Percentiles rank a stretch among this genome's conserved stretches.
phyloP scores from a whole-genome alignment of 1,284 basidiomycete species.

The Dichomitus squalens region DNA sequence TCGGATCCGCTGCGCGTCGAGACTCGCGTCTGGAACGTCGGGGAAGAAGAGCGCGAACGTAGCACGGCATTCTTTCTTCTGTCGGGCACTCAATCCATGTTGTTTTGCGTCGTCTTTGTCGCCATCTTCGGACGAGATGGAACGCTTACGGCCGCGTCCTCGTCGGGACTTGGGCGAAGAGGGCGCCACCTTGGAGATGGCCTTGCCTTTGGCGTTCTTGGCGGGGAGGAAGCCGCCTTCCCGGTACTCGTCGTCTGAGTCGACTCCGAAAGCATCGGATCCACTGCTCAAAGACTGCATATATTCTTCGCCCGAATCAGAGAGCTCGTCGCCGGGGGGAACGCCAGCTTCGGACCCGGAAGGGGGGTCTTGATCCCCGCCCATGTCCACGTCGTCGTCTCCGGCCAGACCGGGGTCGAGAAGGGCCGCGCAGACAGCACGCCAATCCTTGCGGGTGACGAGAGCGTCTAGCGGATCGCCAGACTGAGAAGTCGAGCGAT shows the following conservation, averaged over 20 bases:
- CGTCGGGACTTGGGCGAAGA: not conserved
- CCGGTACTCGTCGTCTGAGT: conserved; percentile 36
- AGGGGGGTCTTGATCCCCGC: conserved; percentile 24
- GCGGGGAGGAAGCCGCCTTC: conserved; percentile 29
- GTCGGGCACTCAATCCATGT: conserved; percentile 45
- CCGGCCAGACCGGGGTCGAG: conserved; percentile 39
- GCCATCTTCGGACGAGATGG: not conserved
- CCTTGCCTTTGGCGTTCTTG: not conserved
- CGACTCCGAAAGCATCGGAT: conserved; percentile 7
- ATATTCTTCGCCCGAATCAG: conserved; percentile 31
- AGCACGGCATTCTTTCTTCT: conserved; percentile 53
- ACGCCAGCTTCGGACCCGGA: conserved; percentile 30
- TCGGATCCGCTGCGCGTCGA: conserved; percentile 55
- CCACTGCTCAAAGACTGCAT: not conserved
- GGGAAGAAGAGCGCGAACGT: conserved; percentile 76
- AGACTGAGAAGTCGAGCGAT: conserved; percentile 9
- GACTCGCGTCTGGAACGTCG: conserved; percentile 38
- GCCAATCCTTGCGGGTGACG: conserved; percentile 69
- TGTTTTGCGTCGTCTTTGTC: not conserved
- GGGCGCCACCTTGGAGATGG: not conserved
- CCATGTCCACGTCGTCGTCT: conserved; percentile 32
- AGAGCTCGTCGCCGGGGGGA: conserved; percentile 23
- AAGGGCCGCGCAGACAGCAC: conserved; percentile 71
- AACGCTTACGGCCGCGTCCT: not conserved
- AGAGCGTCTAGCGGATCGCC: conserved; percentile 2